Base-by-base conservation (phyloP, 805 yeast genomes). In the Starmerella sp. region DNA sequence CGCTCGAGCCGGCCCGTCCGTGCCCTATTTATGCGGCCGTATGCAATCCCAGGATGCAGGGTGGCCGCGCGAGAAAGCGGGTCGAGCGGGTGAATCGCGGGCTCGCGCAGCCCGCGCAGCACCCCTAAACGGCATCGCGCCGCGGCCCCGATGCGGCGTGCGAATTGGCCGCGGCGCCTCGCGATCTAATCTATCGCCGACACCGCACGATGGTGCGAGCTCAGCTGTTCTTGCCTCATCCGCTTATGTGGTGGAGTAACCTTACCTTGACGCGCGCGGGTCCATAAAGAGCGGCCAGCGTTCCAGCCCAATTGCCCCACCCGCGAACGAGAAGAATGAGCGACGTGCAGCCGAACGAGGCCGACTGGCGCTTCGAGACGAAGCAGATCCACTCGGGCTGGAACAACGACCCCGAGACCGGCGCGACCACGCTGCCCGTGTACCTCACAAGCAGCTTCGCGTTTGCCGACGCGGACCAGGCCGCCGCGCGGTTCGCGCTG, bases 381-480 rank as follows among this genome's bases (percentile, higher is more conserved):
- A 76, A 86, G 56, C 96, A 91, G 75, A 79, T 91, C 63, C 97
- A 91, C 72, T 96, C 96, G 53, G 98, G 98, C 34, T 96, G 89
- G 73, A 77, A 76, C 58, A 76, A 73, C 34, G 90, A 86, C 62
- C 73, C 77, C 36, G 74, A 79, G 43, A 77, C 78, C 69, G 76
- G 82, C 55, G 78, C 96, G 54, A 80, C 97, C 69, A 96, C 97
- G 10, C 89, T 86, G 36, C 97, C 97, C 56, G 86, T 91, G 68
- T 90, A 86, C 69, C 91, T 97, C 46, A 81, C 96, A 10, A 79
- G 95, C 1, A 91, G 97, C 11, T 91, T 80, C 66, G 93, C 83
- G 42, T 91, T 91, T 72, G 78, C 84, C 60, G 83, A 86, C 68
- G 87, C 96, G 15, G 80, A 86, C 68, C 93, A 91, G 65, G 98